Evolutionary conservation across 805 yeast species (phyloP).

Genomic region (Metschnikowia chrysomelidarum): DNA sequence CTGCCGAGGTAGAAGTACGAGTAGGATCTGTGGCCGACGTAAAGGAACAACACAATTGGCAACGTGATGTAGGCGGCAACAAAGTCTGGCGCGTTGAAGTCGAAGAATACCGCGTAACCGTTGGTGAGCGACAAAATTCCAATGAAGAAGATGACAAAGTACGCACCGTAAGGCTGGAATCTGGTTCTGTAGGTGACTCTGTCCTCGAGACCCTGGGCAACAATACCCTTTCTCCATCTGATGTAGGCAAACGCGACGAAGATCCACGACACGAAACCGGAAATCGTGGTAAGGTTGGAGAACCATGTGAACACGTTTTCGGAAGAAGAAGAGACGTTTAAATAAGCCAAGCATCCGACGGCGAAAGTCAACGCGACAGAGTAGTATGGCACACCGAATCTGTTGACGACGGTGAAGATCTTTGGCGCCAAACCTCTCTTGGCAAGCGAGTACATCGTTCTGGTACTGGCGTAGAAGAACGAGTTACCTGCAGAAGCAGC

Average conservation of each 20-base stretch:
- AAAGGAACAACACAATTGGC: slow-evolving; percentile 53
- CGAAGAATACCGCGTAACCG: slow-evolving; percentile 67
- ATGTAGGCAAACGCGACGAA: slow-evolving; percentile 50
- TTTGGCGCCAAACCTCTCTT: slow-evolving; percentile 20
- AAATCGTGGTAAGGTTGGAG: slow-evolving; percentile 60
- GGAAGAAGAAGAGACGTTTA: slow-evolving; percentile 54
- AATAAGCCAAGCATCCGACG: slow-evolving; percentile 48
- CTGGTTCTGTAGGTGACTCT: slow-evolving; percentile 58
- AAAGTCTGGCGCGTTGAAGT: slow-evolving; percentile 55
- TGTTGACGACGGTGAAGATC: slow-evolving; percentile 27
- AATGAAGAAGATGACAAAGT: slow-evolving; percentile 50
- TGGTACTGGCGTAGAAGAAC: slow-evolving; percentile 20
- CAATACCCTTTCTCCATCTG: slow-evolving; percentile 64
- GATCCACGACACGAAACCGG: slow-evolving; percentile 67
- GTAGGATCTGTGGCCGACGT: slow-evolving; percentile 56
- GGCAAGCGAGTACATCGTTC: slow-evolving; percentile 20
- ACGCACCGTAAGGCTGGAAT: slow-evolving; percentile 58
- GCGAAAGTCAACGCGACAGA: slow-evolving; percentile 32
- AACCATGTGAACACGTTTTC: slow-evolving; percentile 62
- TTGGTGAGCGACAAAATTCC: slow-evolving; percentile 61
- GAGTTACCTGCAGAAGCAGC: slow-evolving; percentile 41
- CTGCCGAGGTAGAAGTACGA: slow-evolving; percentile 27
- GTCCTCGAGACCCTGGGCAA: slow-evolving; percentile 49
- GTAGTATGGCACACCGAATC: slow-evolving; percentile 43
- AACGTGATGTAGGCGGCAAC: slow-evolving; percentile 72